Base-by-base conservation (phyloP, 2,329 filamentous ascomycete species). In the Harringtonia lauricola region DNA sequence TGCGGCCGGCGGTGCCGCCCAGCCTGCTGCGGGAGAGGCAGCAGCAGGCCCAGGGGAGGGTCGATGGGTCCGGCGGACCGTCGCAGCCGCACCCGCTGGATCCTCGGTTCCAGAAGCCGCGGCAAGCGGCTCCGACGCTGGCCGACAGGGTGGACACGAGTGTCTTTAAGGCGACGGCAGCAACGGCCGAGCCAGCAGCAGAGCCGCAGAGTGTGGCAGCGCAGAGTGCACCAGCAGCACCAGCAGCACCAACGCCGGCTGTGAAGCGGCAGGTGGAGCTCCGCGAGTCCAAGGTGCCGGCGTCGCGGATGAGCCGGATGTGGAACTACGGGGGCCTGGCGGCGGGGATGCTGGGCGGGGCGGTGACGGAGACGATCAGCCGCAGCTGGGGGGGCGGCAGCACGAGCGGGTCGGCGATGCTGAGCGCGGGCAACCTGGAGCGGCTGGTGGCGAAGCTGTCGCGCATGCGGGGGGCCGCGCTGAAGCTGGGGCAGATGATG, bases 401-500 rank as follows among this genome's bases (percentile, higher is more conserved):
- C 40, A 64, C 67, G 5, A 60, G 72, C 47, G 86, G 88, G 1
- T 95, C 89, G 1, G 69, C 95, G 9, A 79, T 98, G 66, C 76
- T 98, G 45, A 96, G 86, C 60, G 75, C 86, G 7, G 80, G 72
- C 10, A 98, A 98, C 57, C 88, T 96, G 76, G 89, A 96, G 59
- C 77, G 94, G 39, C 73, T 98, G 9, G 92, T 98, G 2, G 73
- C 86, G 6, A 95, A 94, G 62, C 73, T 98, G 3, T 96, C 90
- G 3, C 83, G 86, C 19, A 98, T 98, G 92, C 79, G 92, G 55
- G 92, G 92, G 31, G 94, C 92, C 7, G 92, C 92, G n/a, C 70
- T 98, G 35, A 98, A 98, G 66, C 66, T 98, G 22, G 94, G 92
- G 1, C 92, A 98, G 66, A 92, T 96, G 84, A 83, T 98, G 71